Conservation (phyloP, 306 rosid genomes). For the Dryas octopetala region DNA sequence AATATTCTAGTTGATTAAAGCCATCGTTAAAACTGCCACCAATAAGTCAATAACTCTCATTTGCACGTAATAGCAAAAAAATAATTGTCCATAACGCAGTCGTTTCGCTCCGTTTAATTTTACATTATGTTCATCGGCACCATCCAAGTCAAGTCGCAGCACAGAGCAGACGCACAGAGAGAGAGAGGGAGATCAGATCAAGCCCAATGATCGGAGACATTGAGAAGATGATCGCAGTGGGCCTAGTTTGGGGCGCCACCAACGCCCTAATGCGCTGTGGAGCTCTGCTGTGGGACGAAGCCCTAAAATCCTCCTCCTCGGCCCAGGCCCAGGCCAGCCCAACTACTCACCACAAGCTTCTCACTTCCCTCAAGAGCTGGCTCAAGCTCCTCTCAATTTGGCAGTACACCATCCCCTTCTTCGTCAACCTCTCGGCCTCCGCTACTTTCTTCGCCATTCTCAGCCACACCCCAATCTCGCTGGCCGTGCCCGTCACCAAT, state of each 20-base stretch:
- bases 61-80: no score
- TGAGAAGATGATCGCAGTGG: constrained; percentile 87
- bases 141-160: background rate
- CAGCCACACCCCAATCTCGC: constrained; percentile 75
- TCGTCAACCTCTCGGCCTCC: constrained; percentile 79
- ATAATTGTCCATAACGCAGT: background rate
- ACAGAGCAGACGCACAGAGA: background rate
- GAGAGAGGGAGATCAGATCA: background rate
- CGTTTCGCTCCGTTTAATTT: background rate
- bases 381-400: constrained; percentile 70
- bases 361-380: constrained; percentile 55
- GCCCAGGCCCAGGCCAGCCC: constrained; percentile 21
- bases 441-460: constrained; percentile 84
- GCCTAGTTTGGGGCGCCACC: constrained; percentile 88
- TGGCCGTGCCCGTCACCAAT: constrained; percentile 89
- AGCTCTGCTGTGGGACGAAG: constrained; percentile 75
- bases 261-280: constrained; percentile 93
- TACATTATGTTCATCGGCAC: background rate
- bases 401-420: constrained; percentile 80
- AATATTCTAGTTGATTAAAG: no score
- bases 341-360: constrained; percentile 23
- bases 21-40: no score
- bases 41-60: no score
- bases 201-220: constrained; percentile 42
- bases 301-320: constrained; percentile 49